These are phyloP conservation scores for Voacanga thouarsii DNA, from an alignment of 257 asterid genomes.

Conservation along the genomic window DNA sequence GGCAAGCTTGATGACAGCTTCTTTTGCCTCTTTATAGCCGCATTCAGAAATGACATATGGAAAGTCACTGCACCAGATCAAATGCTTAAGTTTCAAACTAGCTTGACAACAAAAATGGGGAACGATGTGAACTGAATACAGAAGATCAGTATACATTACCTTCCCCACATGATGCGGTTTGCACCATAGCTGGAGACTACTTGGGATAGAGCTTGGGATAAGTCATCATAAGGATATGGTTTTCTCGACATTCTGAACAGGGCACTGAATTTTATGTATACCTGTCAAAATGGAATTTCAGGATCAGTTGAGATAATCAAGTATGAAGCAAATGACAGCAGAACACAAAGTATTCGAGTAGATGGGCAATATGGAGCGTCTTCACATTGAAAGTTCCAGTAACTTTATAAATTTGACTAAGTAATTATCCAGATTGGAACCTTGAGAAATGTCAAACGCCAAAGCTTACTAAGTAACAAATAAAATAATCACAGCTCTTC, in stretches of 20 bases:
- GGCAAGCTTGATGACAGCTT: slow-evolving; percentile 42
- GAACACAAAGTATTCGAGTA: not conserved
- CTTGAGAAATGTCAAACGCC: not conserved
- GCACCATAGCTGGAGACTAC: slow-evolving; percentile 70
- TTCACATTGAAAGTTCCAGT: not conserved
- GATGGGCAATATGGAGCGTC: too few relatives aligned
- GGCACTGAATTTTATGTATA: slow-evolving; percentile 68
- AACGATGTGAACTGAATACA: not conserved
- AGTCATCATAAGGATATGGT: slow-evolving; percentile 59
- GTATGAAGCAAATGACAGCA: not conserved
- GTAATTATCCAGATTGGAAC: not conserved
- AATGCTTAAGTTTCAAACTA: not conserved
- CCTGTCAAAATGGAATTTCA: slow-evolving; percentile 36
- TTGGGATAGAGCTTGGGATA: slow-evolving; percentile 40
- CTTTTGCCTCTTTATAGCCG: slow-evolving; percentile 75
- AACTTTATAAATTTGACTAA: not conserved
- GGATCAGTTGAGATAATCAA: not conserved
- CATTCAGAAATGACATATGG: slow-evolving; percentile 71
- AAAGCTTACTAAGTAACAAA: not conserved
- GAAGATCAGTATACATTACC: slow-evolving; percentile 30
- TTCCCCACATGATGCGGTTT: slow-evolving; percentile 87
- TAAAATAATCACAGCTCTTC: not conserved
- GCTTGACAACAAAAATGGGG: not conserved
- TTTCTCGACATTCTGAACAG: slow-evolving; percentile 70
- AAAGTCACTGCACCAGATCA: slow-evolving; percentile 55